A percentile compares a stretch with the other conserved stretches of the same genome.
Conservation (phyloP, 164 flowering plant genomes). For the Kalanchoe fedtschenkoi region DNA sequence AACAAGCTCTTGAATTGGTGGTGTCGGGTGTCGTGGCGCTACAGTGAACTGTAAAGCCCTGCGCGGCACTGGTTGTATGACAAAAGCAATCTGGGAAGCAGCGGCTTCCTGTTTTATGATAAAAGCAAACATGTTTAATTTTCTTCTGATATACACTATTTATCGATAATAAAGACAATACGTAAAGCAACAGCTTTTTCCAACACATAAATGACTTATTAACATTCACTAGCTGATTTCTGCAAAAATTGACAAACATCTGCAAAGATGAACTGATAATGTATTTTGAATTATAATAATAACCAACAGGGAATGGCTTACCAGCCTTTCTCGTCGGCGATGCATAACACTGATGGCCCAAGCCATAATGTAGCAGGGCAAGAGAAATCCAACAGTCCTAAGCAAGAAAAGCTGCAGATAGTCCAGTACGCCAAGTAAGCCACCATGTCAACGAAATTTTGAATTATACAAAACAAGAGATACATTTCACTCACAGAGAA, state of each 20-base stretch:
- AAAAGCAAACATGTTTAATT: background rate
- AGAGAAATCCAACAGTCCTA: slow-evolving; percentile 81
- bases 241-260: background rate
- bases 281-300: no score
- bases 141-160: background rate
- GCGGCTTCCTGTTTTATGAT: slow-evolving; percentile 54
- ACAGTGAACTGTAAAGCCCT: slow-evolving; percentile 62
- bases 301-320: no score
- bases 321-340: slow-evolving; percentile 77
- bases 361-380: slow-evolving; percentile 94
- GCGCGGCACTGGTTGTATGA: slow-evolving; percentile 58
- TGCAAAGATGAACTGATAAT: no score
- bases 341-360: slow-evolving; percentile 90
- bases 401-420: slow-evolving; percentile 72
- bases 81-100: slow-evolving; percentile 75
- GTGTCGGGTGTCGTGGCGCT: slow-evolving; percentile 29
- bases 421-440: background rate
- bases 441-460: background rate
- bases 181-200: no score
- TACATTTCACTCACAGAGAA: slow-evolving; percentile 43
- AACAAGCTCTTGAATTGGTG: slow-evolving; percentile 29
- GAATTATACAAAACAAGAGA: background rate
- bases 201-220: no score
- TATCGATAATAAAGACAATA: no score
- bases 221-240: no score